A percentile compares a stretch with the other conserved stretches of the same genome.
Conservation (phyloP, 202 grass and related monocot genomes). For the Cymbopogon flexuosus region DNA sequence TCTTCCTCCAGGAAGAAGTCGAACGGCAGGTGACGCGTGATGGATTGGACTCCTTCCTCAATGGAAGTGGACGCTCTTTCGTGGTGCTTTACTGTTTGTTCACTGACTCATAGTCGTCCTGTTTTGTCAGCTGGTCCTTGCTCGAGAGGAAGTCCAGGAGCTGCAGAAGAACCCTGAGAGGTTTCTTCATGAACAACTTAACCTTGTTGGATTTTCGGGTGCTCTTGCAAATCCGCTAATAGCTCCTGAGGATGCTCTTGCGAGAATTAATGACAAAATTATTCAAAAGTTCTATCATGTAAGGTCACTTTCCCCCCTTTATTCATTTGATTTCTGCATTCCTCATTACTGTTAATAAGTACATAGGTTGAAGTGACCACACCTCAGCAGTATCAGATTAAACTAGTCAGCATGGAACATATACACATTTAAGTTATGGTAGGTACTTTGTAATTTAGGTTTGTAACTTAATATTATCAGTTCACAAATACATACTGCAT, state of each 20-base stretch:
- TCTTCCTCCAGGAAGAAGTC: constrained; percentile 62
- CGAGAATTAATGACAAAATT: constrained; percentile 36
- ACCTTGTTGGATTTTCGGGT: constrained; percentile 62
- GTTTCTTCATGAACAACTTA: constrained; percentile 65
- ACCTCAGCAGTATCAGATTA: not conserved
- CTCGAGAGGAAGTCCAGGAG: constrained; percentile 46
- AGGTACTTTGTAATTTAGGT: not conserved
- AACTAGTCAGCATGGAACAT: not conserved
- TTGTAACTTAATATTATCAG: not conserved
- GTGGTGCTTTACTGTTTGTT: not conserved
- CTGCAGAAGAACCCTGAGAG: constrained; percentile 50
- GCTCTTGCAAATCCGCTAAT: constrained; percentile 63
- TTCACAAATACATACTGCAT: not conserved
- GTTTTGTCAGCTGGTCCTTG: constrained; percentile 52
- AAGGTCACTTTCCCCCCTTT: not conserved
- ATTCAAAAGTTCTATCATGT: constrained; percentile 70
- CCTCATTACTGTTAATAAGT: not conserved
- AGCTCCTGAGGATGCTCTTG: constrained; percentile 42
- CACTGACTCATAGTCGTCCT: not conserved
- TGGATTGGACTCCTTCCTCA: not conserved
- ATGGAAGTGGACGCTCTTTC: not conserved
- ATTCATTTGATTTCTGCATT: constrained; percentile 14
- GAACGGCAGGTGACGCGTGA: constrained; percentile 46
- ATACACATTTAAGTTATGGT: not conserved
- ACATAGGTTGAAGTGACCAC: not conserved